Evolutionary conservation across 2,329 filamentous ascomycete species (phyloP), one percentile per base, ranked within the genome.

Genomic region (Scopulariopsis brevicaulis): DNA sequence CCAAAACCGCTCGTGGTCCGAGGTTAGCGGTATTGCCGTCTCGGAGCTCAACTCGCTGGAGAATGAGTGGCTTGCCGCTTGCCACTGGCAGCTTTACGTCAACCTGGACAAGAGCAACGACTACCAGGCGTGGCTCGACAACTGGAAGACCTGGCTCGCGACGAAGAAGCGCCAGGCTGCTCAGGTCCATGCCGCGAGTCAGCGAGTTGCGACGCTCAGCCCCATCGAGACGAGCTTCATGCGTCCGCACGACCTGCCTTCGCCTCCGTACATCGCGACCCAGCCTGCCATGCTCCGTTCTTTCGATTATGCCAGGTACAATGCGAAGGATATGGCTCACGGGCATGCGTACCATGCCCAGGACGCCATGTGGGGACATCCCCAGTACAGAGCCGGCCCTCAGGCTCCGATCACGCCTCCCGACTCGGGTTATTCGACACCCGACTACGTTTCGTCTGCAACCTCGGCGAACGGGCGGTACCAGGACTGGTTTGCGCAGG

Each of bases 1-100:
- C 73, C 92, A 96, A 78, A 96, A 96, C 74, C 87, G 90, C 58
- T 96, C 92, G 1, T 96, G 92, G 92, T 90, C 92, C 5, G 92
- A 96, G 68, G 92, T 96, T 56, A 96, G 90, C 72, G 90, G 89
- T 61, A 96, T 96, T 63, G 79, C 86, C 35, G 90, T 96, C 22
- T 74, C 81, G 2, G 90, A 96, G 67, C 79, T 96, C 64, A 96
- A 96, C 74, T 77, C 80, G 60, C 81, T 96, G 70, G 92, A 96
- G 76, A 83, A 87, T 65, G 87, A 95, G 65, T 96, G 92, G 92
- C 80, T 96, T 48, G 79, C 83, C 58, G 85, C 86, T 50, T 94
- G 95, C 69, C 79, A 84, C 64, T 96, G 90, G 86, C 81, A 85
- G 63, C 83, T 96, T 57, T 94, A 96, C 68, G 87, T 94, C 68